Evolutionary conservation across 768 basidiomycete species (phyloP).

Genomic region (Mycena epipterygia): DNA sequence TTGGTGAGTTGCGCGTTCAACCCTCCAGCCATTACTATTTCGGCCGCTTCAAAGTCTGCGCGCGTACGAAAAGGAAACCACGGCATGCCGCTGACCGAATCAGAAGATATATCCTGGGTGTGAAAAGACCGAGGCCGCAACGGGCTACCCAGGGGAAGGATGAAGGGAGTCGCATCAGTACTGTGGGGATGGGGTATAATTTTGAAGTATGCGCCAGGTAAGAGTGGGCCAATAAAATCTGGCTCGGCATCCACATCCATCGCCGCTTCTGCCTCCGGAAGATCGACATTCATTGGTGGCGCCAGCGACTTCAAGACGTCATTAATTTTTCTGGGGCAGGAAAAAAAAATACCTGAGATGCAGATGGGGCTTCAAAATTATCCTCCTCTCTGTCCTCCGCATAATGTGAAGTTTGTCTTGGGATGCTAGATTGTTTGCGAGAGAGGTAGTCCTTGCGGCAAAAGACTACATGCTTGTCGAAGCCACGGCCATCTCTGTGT

Average conservation of each 20-base stretch:
- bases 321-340: no score
- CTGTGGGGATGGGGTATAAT: not conserved
- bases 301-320: no score
- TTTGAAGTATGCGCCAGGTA: not conserved
- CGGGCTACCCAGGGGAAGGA: not conserved
- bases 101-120: not conserved
- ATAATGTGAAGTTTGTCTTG: no score
- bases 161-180: not conserved
- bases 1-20: conserved; percentile 28
- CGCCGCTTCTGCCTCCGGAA: not conserved
- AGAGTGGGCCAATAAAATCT: not conserved
- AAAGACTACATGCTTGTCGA: no score
- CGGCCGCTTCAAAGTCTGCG: conserved; percentile 19
- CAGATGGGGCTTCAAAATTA: no score
- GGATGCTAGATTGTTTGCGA: no score
- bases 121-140: no score
- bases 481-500: no score
- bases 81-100: not conserved
- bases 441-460: no score
- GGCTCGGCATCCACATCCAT: not conserved
- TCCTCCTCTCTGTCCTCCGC: no score
- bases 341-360: not conserved
- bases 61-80: conserved; percentile 5
- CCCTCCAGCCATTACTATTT: conserved; percentile 37
- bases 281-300: no score